Percentiles rank a stretch among this genome's conserved stretches.
These are phyloP conservation scores for Scytalidium lignicola DNA, from an alignment of 2,329 filamentous ascomycete species.

Conservation along the genomic window DNA sequence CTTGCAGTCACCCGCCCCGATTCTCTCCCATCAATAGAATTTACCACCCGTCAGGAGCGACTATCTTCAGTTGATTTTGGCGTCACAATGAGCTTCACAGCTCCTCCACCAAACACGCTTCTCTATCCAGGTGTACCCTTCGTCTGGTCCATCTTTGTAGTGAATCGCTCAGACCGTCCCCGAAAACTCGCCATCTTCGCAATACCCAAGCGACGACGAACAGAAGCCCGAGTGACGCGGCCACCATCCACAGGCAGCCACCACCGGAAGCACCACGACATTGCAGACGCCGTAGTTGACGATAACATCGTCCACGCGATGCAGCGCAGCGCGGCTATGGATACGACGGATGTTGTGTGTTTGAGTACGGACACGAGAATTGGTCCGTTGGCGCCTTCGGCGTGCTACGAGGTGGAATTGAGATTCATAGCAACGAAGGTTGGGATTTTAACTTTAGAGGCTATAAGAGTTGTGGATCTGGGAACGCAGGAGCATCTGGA, in stretches of 20 bases:
- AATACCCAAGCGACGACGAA: conserved; percentile 59
- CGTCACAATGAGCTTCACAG: conserved; percentile 70
- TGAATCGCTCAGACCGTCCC: conserved; percentile 59
- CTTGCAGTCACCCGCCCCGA: conserved; percentile 55
- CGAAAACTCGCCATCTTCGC: conserved; percentile 68
- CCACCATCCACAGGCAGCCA: conserved; percentile 44
- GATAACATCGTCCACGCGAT: conserved; percentile 67
- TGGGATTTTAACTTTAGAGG: conserved; percentile 67
- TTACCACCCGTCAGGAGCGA: conserved; percentile 36
- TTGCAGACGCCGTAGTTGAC: conserved; percentile 65
- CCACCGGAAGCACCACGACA: conserved; percentile 29
- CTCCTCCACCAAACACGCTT: conserved; percentile 51
- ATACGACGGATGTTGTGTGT: conserved; percentile 65
- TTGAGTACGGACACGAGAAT: conserved; percentile 70
- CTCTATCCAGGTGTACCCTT: conserved; percentile 64
- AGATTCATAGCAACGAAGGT: conserved; percentile 63
- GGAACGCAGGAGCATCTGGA: conserved; percentile 72
- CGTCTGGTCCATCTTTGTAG: conserved; percentile 67
- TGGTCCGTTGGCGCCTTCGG: conserved; percentile 65
- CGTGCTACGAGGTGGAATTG: conserved; percentile 69
- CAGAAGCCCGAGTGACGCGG: conserved; percentile 39
- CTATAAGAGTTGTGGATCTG: conserved; percentile 68
- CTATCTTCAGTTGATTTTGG: conserved; percentile 53
- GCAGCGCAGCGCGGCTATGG: conserved; percentile 60
- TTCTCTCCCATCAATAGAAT: conserved; percentile 53